Conservation (phyloP, 2,329 filamentous ascomycete genomes). For the Arthrobotrys iridis region DNA sequence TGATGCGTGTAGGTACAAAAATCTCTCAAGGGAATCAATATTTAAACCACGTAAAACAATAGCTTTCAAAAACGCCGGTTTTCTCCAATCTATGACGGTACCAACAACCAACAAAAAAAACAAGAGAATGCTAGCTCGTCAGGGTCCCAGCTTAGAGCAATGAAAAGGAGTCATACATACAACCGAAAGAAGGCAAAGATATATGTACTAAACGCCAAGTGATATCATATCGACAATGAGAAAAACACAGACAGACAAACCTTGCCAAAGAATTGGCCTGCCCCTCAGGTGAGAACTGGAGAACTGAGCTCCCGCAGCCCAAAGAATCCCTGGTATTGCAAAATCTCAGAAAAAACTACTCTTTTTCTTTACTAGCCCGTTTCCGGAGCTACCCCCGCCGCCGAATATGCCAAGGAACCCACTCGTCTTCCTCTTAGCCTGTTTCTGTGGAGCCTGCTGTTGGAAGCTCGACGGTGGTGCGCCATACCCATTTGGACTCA, state of each 20-base stretch:
- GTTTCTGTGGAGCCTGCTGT: constrained; percentile 17
- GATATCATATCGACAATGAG: not conserved
- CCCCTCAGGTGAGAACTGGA: not conserved
- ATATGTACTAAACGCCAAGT: constrained; percentile 2
- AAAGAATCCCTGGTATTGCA: not conserved
- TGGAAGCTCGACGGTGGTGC: constrained; percentile 13
- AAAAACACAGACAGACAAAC: not conserved
- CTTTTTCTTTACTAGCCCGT: constrained; percentile 43
- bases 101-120: not conserved
- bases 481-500: constrained; percentile 26
- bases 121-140: not conserved
- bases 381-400: constrained; percentile 6
- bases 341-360: constrained; percentile 41
- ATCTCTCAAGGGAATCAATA: no score
- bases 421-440: constrained; percentile 39
- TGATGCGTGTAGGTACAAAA: no score
- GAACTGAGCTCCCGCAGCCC: not conserved
- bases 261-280: not conserved
- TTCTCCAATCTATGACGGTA: constrained; percentile 3
- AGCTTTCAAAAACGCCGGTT: constrained; percentile 1
- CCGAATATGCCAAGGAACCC: constrained; percentile 39
- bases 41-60: no score
- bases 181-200: not conserved
- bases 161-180: not conserved
- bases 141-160: not conserved